phyloP scores from a whole-genome alignment of 306 rosid genomes.

The Prunus salicina region DNA sequence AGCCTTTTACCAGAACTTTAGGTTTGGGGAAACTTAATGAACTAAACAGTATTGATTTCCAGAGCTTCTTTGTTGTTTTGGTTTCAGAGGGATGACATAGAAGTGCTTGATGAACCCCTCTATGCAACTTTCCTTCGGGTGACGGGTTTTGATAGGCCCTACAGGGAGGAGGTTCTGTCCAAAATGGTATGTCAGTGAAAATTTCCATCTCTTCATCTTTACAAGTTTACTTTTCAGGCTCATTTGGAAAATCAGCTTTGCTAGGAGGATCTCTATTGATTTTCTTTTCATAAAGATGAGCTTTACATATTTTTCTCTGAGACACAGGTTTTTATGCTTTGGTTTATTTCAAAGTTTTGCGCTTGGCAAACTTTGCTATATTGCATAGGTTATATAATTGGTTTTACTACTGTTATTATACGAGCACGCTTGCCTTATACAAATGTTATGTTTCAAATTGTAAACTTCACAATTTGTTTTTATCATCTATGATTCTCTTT shows the following conservation, averaged over 20 bases:
- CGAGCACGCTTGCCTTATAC: neutral
- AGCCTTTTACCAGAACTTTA: neutral
- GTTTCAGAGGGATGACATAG: slow-evolving; percentile 66
- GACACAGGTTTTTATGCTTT: neutral
- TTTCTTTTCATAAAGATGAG: too few relatives aligned
- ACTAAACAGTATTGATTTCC: too few relatives aligned
- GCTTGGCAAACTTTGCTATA: neutral
- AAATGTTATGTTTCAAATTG: neutral
- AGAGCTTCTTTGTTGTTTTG: neutral
- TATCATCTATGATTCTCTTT: neutral
- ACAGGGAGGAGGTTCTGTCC: slow-evolving; percentile 60
- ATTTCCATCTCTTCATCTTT: neutral
- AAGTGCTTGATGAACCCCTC: slow-evolving; percentile 81
- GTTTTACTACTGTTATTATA: neutral
- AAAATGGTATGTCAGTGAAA: slow-evolving; percentile 43
- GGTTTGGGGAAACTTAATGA: neutral
- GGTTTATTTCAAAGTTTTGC: neutral
- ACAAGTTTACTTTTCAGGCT: neutral
- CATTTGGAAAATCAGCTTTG: neutral
- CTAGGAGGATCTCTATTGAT: neutral
- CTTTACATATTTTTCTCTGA: too few relatives aligned
- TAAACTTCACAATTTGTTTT: neutral
- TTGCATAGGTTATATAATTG: neutral
- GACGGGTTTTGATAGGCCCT: slow-evolving; percentile 69
- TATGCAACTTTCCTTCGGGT: slow-evolving; percentile 66